Conservation (phyloP, 106 monocot species). For the Chionographis japonica region DNA sequence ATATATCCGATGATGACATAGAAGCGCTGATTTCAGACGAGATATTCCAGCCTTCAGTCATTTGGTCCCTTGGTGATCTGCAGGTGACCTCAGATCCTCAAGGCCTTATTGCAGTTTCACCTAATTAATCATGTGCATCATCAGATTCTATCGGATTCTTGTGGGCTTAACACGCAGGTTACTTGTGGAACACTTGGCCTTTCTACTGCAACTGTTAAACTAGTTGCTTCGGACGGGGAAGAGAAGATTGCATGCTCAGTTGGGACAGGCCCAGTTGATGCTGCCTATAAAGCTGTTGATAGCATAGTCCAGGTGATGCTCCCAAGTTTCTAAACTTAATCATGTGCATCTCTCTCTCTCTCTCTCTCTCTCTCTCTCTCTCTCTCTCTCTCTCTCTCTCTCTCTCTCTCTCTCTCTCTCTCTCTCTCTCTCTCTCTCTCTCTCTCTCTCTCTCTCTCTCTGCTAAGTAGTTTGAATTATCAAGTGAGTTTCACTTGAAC, state of each 20-base stretch:
- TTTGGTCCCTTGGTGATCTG: constrained; percentile 86
- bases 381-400: no score
- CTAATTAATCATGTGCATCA: not conserved
- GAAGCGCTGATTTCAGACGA: constrained; percentile 81
- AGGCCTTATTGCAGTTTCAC: not conserved
- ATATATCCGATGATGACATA: constrained; percentile 79
- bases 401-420: no score
- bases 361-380: no score
- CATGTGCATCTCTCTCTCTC: not conserved
- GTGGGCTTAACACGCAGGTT: constrained; percentile 28
- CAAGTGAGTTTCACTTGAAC: no score
- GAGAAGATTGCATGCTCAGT: constrained; percentile 71
- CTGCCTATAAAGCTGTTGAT: constrained; percentile 90
- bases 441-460: no score
- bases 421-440: no score
- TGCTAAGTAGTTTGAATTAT: no score
- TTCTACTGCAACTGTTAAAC: constrained; percentile 85
- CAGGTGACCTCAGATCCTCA: constrained; percentile 37
- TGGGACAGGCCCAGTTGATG: constrained; percentile 89
- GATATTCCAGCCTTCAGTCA: constrained; percentile 71
- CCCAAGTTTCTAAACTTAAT: not conserved
- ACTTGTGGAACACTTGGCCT: constrained; percentile 87
- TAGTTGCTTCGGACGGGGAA: constrained; percentile 51
- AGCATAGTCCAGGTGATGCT: constrained; percentile 66
- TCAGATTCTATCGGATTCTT: not conserved